Evolutionary conservation across 2,329 filamentous ascomycete genomes (phyloP).

Genomic region (Ilyonectria mors-panacis): DNA sequence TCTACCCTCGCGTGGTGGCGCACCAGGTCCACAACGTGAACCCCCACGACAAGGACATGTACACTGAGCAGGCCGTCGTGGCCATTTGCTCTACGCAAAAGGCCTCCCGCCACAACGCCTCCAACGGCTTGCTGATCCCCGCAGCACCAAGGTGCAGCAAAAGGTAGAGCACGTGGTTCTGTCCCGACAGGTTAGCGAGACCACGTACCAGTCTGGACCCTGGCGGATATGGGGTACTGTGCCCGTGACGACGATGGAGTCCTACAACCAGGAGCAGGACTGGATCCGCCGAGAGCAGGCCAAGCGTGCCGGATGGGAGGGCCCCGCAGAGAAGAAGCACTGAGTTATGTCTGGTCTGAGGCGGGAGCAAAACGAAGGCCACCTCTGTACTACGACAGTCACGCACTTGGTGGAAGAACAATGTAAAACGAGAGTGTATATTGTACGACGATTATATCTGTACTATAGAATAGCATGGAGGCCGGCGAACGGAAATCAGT

Average conservation of each 20-base stretch:
- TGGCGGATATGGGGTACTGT: slow-evolving; percentile 79
- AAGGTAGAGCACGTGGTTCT: slow-evolving; percentile 77
- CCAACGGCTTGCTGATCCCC: slow-evolving; percentile 57
- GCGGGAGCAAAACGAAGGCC: neutral
- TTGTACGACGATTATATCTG: slow-evolving; percentile 48
- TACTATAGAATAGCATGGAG: slow-evolving; percentile 49
- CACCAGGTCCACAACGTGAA: slow-evolving; percentile 67
- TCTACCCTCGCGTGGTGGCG: slow-evolving; percentile 67
- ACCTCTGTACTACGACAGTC: slow-evolving; percentile 6
- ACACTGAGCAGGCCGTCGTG: slow-evolving; percentile 70
- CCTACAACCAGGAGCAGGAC: slow-evolving; percentile 54
- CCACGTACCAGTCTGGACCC: slow-evolving; percentile 62
- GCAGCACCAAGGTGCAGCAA: slow-evolving; percentile 65
- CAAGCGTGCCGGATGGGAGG: slow-evolving; percentile 52
- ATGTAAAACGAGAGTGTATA: slow-evolving; percentile 40
- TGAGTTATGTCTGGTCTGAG: slow-evolving; percentile 12
- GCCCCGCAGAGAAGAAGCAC: slow-evolving; percentile 38
- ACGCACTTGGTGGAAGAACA: slow-evolving; percentile 27
- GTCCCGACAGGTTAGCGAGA: slow-evolving; percentile 62
- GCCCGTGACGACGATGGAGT: slow-evolving; percentile 65
- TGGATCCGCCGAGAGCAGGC: slow-evolving; percentile 53
- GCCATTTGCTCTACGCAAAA: slow-evolving; percentile 71
- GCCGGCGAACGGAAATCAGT: slow-evolving; percentile 40
- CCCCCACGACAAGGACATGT: slow-evolving; percentile 54
- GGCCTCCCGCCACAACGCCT: slow-evolving; percentile 59